Evolutionary conservation across 805 yeast genomes (phyloP), one percentile per base, ranked within the genome.

Genomic region (Suhomyces canberraensis): DNA sequence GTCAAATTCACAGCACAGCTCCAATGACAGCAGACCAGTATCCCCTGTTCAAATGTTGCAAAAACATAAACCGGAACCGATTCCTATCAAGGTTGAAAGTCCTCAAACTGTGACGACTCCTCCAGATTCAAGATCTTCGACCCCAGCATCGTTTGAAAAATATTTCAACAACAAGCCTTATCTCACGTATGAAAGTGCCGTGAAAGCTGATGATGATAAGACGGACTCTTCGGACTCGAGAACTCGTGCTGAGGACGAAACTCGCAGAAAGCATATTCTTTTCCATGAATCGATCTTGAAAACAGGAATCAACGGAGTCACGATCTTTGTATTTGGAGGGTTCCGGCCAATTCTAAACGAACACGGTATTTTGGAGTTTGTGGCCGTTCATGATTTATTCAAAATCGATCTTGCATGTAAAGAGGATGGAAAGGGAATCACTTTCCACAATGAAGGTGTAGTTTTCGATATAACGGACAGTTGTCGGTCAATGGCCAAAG

Each of bases 241-340:
- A 6, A 8, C 22, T 17, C 7, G 31, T 17, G 22, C 14, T 4
- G 33, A 25, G n/a, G 14, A 16, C 17, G 30, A 17, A 14, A n/a
- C 7, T 8, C 22, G 25, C 17, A 16, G 16, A 4, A 26, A 20
- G 11, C 26, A 31, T 15, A 18, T 35, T 11, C 14, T 43, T n/a
- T 43, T 40, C 35, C 26, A 36, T 18, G 47, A 43, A 24, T 15
- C 31, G 8, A 29, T 40, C 6, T 19, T 43, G 11, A 31, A 37
- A n/a, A 32, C 41, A 6, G 46, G 43, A 1, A 18, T 37, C 24
- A 35, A 38, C 20, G 37, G 44, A 9, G 46, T 63, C 1, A 45
- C 60, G 11, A 54, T 68, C 0, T 66, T 58, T 42, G 46, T 63
- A 11, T 67, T 66, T 50, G 74, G 73, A 3, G 74, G 74, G 3